Conservation (phyloP, 1,139 yeast genomes). For the Blastobotrys proliferans region DNA sequence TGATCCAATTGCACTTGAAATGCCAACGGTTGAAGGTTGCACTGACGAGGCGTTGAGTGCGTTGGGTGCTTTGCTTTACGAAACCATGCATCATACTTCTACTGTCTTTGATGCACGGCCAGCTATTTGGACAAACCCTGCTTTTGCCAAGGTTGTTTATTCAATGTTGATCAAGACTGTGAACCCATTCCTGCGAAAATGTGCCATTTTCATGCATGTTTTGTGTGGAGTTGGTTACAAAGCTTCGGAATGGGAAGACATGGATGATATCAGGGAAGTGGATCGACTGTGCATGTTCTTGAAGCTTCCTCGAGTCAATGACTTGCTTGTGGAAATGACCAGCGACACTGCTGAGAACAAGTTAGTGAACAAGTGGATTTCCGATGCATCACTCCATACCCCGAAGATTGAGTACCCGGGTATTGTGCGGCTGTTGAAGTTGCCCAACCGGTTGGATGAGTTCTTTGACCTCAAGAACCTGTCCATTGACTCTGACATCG, state of each 20-base stretch:
- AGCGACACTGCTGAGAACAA: not conserved
- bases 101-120: not conserved
- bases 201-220: slow-evolving; percentile 56
- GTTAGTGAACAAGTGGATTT: not conserved
- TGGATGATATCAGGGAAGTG: slow-evolving; percentile 56
- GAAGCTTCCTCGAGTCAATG: slow-evolving; percentile 44
- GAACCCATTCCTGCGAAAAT: slow-evolving; percentile 66
- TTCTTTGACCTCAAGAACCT: slow-evolving; percentile 44
- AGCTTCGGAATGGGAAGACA: slow-evolving; percentile 39
- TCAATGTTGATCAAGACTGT: slow-evolving; percentile 54
- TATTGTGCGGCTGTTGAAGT: slow-evolving; percentile 49
- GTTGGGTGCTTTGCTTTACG: not conserved
- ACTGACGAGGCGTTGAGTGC: not conserved
- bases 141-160: slow-evolving; percentile 38
- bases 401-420: slow-evolving; percentile 62
- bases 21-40: slow-evolving; percentile 19
- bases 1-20: slow-evolving; percentile 20
- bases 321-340: slow-evolving; percentile 25
- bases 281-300: slow-evolving; percentile 54
- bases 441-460: slow-evolving; percentile 66
- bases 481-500: slow-evolving; percentile 15
- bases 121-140: not conserved
- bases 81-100: not conserved
- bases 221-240: slow-evolving; percentile 52
- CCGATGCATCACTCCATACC: not conserved